Base-by-base conservation (phyloP, 1,139 yeast genomes). In the Suhomyces chickasaworum region DNA sequence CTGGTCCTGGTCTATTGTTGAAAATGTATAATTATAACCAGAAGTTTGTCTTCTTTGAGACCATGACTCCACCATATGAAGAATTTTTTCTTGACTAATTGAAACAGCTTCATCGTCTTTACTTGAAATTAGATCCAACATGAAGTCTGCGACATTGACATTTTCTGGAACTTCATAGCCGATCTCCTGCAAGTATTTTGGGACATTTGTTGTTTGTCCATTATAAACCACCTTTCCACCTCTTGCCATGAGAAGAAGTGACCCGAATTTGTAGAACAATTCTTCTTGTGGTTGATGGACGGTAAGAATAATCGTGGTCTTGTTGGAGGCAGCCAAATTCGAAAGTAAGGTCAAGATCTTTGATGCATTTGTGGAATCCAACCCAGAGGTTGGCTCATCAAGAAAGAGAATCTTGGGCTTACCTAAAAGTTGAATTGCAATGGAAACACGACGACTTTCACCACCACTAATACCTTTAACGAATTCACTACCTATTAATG, bases 381-480 rank as follows among this genome's bases (percentile, higher is more conserved):
- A 54, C 3, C 66, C 66, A 1, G 65, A 61, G 1, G 66, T 62
- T 0, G 66, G 66, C 44, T 62, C 66, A 33, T 62, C 66, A 41
- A 62, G 52, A 33, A 62, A 60, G n/a, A 62, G 48, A 20, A 62
- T 51, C 41, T 56, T 60, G n/a, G 66, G 66, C 20, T 52, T 51
- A 25, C 58, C 53, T 12, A 62, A 49, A n/a, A 62, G 53, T 40
- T 62, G 66, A 15, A 60, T 56, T 7, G 64, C 65, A 38, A 62
- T 61, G 1, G 64, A 60, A 7, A 62, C 63, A 13, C 66, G 46
- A 23, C 66, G 49, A 45, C 60, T 61, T 41, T 62, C 65, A 1
- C 66, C 66, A 1, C 66, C 66, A 30, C 63, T 58, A 21, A 61
- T 60, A 0, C 66, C 66, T 39, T 63, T 63, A 8, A 50, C 52